These are phyloP conservation scores for Zygnema cylindricum DNA, from an alignment of 139 green algal genomes.

Conservation along the genomic window DNA sequence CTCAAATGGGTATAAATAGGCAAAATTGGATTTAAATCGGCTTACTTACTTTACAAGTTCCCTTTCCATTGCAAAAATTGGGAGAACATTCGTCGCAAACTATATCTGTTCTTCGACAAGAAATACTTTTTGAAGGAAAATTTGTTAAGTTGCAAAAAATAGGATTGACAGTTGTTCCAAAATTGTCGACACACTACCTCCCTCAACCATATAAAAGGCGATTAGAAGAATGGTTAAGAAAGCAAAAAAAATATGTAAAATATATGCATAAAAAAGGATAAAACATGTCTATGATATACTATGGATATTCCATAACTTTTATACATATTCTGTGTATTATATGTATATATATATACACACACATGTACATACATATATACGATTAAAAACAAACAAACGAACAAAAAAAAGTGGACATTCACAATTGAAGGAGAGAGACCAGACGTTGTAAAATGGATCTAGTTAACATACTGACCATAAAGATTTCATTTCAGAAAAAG, in stretches of 20 bases:
- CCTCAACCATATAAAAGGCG: not conserved
- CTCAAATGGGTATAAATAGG: too few species aligned
- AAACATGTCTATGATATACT: too few species aligned
- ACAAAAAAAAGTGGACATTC: not conserved
- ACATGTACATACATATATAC: not conserved
- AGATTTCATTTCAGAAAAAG: not conserved
- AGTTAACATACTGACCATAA: not conserved
- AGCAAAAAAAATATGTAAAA: too few species aligned
- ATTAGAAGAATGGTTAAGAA: not conserved
- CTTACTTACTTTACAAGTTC: not conserved
- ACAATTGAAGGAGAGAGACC: not conserved
- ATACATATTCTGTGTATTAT: too few species aligned
- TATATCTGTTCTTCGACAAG: not conserved
- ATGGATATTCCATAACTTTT: too few species aligned
- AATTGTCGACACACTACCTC: not conserved
- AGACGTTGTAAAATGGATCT: not conserved
- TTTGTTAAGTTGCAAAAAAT: not conserved
- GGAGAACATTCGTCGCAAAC: not conserved
- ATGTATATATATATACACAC: conserved; percentile 5
- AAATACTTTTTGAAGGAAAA: not conserved
- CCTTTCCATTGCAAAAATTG: not conserved
- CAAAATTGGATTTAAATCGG: too few species aligned
- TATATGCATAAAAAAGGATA: too few species aligned
- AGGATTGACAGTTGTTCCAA: not conserved
- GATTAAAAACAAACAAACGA: not conserved